Conservation (phyloP, 805 yeast genomes). For the Teunomyces stri region DNA sequence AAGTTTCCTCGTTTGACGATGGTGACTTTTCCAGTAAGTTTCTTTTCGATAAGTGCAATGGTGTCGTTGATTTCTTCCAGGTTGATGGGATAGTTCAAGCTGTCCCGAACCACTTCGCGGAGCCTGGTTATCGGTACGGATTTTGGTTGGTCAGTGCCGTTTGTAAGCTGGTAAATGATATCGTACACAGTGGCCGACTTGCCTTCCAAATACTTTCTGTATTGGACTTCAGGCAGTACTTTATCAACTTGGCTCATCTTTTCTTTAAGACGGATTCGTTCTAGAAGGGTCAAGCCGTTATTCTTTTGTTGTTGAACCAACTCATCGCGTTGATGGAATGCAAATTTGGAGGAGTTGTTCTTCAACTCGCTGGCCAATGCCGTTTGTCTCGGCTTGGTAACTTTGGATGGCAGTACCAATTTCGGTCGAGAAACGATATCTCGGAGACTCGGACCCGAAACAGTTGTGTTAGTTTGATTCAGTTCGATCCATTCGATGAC, state of each 20-base stretch:
- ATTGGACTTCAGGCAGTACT: conserved; percentile 18
- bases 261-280: conserved; percentile 40
- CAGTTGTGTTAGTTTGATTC: conserved; percentile 7
- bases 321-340: conserved; percentile 18
- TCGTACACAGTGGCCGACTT: conserved; percentile 33
- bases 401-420: conserved; percentile 7
- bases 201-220: conserved; percentile 21
- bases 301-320: conserved; percentile 13
- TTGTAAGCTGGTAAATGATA: conserved; percentile 28
- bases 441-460: background rate
- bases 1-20: conserved; percentile 22
- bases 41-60: conserved; percentile 19
- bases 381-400: conserved; percentile 9
- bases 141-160: conserved; percentile 1
- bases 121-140: conserved; percentile 24
- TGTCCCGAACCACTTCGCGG: conserved; percentile 30
- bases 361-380: conserved; percentile 15
- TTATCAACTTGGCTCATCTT: conserved; percentile 10
- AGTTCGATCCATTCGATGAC: conserved; percentile 23
- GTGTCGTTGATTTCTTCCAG: conserved; percentile 29
- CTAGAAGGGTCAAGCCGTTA: conserved; percentile 34
- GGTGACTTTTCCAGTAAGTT: conserved; percentile 17
- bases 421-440: background rate
- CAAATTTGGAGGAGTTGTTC: conserved; percentile 36
- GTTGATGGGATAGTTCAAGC: conserved; percentile 29